Evolutionary conservation across 2,329 filamentous ascomycete genomes (phyloP).

Genomic region (Colletotrichum sp.): DNA sequence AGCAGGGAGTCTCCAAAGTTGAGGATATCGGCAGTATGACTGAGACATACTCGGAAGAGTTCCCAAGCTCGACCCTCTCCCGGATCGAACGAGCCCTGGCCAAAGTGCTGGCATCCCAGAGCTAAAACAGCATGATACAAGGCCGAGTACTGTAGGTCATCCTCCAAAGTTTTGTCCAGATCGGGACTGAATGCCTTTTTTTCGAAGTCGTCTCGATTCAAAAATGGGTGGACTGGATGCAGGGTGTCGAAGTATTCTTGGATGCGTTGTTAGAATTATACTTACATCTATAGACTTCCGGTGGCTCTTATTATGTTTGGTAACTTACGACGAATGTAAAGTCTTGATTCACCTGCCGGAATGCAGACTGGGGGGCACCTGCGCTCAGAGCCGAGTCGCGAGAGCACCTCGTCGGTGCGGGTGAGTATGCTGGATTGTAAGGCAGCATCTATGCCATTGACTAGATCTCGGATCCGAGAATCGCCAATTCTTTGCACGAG

Average conservation of each 20-base stretch:
- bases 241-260: neutral
- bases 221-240: neutral
- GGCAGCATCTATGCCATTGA: neutral
- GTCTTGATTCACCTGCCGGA: neutral
- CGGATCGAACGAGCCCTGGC: neutral
- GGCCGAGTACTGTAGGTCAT: neutral
- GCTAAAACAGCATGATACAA: neutral
- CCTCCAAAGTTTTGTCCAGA: neutral
- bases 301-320: neutral
- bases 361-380: neutral
- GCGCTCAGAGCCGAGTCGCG: neutral
- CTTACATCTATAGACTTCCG: neutral
- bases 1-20: neutral
- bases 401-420: neutral
- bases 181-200: neutral
- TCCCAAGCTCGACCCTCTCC: neutral
- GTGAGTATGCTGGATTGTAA: neutral
- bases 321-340: neutral
- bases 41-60: neutral
- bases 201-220: neutral
- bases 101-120: neutral
- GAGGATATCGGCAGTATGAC: neutral
- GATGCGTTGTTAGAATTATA: fast-evolving
- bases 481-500: neutral
- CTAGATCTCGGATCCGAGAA: neutral